These are phyloP conservation scores for Syzygium jambos DNA, from an alignment of 345 rosid species.

Conservation along the genomic window DNA sequence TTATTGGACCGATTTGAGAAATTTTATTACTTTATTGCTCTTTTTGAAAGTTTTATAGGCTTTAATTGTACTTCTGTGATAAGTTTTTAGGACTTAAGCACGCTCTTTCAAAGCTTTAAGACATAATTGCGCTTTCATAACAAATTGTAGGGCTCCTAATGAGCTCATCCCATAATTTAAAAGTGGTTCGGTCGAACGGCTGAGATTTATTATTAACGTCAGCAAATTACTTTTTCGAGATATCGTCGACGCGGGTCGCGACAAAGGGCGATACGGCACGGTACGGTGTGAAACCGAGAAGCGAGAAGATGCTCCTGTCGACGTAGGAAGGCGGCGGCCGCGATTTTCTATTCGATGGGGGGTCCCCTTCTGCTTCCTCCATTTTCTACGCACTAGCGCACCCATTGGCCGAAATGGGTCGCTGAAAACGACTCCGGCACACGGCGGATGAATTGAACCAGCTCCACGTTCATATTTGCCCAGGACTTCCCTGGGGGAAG, in stretches of 20 bases:
- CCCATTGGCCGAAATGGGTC: not conserved
- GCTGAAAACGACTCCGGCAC: not conserved
- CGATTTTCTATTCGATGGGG: not conserved
- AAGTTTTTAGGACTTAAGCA: too few species aligned
- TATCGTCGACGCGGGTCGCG: fast-evolving
- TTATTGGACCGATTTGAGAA: too few species aligned
- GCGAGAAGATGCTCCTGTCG: not conserved
- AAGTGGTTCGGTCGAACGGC: too few species aligned
- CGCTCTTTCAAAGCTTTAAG: too few species aligned
- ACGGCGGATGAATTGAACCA: not conserved
- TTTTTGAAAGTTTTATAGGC: too few species aligned
- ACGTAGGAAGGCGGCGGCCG: not conserved
- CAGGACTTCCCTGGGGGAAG: not conserved
- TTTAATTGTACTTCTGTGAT: too few species aligned
- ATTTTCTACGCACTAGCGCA: not conserved
- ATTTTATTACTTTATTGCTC: too few species aligned
- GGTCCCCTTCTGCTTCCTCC: not conserved
- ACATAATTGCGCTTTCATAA: too few species aligned
- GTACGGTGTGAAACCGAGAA: not conserved
- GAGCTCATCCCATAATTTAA: too few species aligned
- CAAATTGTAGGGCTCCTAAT: too few species aligned
- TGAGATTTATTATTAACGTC: too few species aligned
- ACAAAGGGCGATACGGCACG: not conserved
- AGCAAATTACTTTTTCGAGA: fast-evolving
- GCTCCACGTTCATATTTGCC: not conserved